Evolutionary conservation across 352 stramenopile genomes (phyloP).

Genomic region (Phytophthora nicotianae): DNA sequence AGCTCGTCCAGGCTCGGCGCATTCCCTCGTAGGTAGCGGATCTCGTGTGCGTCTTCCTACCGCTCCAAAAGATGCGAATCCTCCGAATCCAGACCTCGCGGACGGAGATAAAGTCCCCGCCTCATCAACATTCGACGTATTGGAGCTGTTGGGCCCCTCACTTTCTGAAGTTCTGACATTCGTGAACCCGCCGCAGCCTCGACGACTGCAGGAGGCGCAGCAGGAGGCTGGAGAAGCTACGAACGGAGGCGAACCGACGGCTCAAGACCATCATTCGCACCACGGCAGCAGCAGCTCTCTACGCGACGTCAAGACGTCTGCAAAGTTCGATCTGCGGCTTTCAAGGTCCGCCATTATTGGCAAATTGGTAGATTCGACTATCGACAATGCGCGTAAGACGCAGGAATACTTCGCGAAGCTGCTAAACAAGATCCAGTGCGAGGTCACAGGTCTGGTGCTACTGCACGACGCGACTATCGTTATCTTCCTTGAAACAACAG

Average conservation of each 20-base stretch:
- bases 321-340: slow-evolving; percentile 52
- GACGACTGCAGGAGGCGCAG: slow-evolving; percentile 29
- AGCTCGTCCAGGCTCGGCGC: slow-evolving; percentile 1
- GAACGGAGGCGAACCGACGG: slow-evolving; percentile 8
- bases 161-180: slow-evolving; percentile 57
- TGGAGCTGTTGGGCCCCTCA: slow-evolving; percentile 55
- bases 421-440: slow-evolving; percentile 58
- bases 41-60: slow-evolving; percentile 8
- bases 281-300: slow-evolving; percentile 17
- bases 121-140: slow-evolving; percentile 36
- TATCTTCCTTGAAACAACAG: slow-evolving; percentile 64
- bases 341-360: slow-evolving; percentile 56
- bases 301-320: not conserved
- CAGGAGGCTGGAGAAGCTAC: slow-evolving; percentile 38
- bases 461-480: slow-evolving; percentile 58
- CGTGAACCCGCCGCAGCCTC: slow-evolving; percentile 42
- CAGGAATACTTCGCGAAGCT: slow-evolving; percentile 72
- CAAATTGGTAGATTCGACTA: slow-evolving; percentile 37
- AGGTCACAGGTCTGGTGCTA: slow-evolving; percentile 61
- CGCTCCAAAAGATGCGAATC: not conserved
- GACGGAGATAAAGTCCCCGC: not conserved
- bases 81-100: not conserved
- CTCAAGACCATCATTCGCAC: slow-evolving; percentile 14
- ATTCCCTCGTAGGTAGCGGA: not conserved
- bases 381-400: slow-evolving; percentile 58